These are phyloP conservation scores for Mycena epipterygia DNA, from an alignment of 768 basidiomycete genomes.

Conservation along the genomic window DNA sequence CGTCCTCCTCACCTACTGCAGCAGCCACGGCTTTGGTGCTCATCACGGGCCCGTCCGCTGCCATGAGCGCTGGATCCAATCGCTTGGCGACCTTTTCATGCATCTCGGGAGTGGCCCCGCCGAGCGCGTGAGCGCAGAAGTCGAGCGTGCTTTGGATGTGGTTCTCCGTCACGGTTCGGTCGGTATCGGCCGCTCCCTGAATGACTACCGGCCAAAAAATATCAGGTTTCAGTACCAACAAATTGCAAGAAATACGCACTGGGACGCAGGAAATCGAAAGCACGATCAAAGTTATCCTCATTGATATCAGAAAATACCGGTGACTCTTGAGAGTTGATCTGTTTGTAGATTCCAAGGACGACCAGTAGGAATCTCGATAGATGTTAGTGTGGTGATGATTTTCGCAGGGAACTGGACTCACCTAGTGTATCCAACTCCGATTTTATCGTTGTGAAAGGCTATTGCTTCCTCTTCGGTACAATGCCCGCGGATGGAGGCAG, in stretches of 20 bases:
- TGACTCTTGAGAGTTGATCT: constrained; percentile 56
- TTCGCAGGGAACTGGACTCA: no score
- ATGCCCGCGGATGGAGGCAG: constrained; percentile 48
- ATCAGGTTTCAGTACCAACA: no score
- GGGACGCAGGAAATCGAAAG: constrained; percentile 60
- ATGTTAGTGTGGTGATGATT: no score
- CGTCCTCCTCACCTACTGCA: background rate
- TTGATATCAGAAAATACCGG: constrained; percentile 59
- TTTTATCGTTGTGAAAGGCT: constrained; percentile 47
- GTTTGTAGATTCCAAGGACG: constrained; percentile 62
- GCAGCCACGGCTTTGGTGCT: background rate
- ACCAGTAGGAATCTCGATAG: constrained; percentile 66
- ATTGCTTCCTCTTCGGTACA: constrained; percentile 46
- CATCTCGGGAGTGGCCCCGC: background rate
- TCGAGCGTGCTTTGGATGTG: constrained; percentile 9
- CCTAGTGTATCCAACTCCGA: constrained; percentile 51
- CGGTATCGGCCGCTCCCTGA: constrained; percentile 4
- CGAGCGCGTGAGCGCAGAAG: constrained; percentile 3
- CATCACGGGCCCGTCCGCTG: background rate
- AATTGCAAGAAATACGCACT: background rate
- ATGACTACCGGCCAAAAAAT: background rate
- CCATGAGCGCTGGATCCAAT: background rate
- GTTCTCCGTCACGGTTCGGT: background rate
- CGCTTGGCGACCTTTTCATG: background rate
- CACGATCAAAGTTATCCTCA: constrained; percentile 63